phyloP scores from a whole-genome alignment of 345 rosid genomes.

The Capsella bursapastoris region DNA sequence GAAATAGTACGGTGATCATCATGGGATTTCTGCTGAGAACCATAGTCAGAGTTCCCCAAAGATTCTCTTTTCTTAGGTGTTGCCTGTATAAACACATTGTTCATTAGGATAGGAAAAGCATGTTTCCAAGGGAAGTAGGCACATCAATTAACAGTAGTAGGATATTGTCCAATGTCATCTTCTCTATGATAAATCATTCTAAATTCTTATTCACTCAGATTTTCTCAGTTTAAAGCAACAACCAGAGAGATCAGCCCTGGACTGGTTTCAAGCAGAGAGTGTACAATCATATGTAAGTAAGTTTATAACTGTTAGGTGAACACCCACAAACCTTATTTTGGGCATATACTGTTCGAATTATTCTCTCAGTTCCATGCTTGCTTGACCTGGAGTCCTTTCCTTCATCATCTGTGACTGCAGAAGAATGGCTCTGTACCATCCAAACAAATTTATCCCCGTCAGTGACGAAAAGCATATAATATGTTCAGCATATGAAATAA shows the following conservation, averaged over 20 bases:
- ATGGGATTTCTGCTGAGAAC: slow-evolving; percentile 46
- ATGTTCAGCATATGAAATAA: not conserved
- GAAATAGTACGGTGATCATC: slow-evolving; percentile 55
- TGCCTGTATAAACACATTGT: slow-evolving; percentile 51
- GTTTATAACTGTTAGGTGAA: not conserved
- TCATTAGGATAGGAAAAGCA: not conserved
- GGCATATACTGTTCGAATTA: slow-evolving; percentile 72
- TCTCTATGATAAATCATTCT: not conserved
- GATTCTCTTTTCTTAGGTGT: slow-evolving; percentile 53
- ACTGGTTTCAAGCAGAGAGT: not conserved
- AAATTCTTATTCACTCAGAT: slow-evolving; percentile 4
- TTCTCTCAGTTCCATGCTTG: slow-evolving; percentile 62
- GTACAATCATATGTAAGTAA: not conserved
- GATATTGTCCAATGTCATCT: not conserved
- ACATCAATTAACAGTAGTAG: not conserved
- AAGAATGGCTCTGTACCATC: slow-evolving; percentile 82
- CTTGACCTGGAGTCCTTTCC: slow-evolving; percentile 53
- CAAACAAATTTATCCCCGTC: slow-evolving; percentile 5
- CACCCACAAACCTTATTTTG: slow-evolving; percentile 68
- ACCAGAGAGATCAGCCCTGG: not conserved
- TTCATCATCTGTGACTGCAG: slow-evolving; percentile 89
- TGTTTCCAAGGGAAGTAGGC: not conserved
- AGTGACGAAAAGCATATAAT: slow-evolving; percentile 16
- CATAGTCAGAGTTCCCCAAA: slow-evolving; percentile 41
- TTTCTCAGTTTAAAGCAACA: slow-evolving; percentile 15